These are phyloP conservation scores for Salix suchowensis DNA, from an alignment of 345 rosid species.

Conservation along the genomic window DNA sequence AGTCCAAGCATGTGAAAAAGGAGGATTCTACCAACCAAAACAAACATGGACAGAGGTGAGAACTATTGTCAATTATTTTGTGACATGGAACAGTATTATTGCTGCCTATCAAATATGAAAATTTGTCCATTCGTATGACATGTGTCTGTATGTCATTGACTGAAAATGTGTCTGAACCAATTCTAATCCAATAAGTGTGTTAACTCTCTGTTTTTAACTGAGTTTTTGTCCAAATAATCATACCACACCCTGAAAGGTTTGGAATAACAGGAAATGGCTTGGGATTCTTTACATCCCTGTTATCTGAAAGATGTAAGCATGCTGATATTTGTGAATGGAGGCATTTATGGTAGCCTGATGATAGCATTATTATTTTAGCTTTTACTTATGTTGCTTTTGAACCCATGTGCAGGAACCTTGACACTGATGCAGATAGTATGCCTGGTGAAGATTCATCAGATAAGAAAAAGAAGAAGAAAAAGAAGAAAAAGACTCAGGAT, in stretches of 20 bases:
- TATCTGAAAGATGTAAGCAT: neutral
- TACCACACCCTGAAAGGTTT: neutral
- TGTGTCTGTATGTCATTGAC: neutral
- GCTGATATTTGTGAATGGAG: neutral
- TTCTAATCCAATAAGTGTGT: neutral
- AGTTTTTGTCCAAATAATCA: neutral
- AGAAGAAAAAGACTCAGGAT: conserved; percentile 54
- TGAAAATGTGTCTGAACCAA: neutral
- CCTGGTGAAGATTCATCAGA: conserved; percentile 37
- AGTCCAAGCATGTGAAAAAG: conserved; percentile 32
- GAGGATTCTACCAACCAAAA: conserved; percentile 29
- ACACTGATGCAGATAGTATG: conserved; percentile 20
- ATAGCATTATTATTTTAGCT: neutral
- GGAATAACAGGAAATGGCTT: neutral
- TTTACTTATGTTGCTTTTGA: conserved; percentile 7
- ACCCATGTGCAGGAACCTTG: conserved; percentile 29
- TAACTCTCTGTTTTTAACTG: neutral
- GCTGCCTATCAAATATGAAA: neutral
- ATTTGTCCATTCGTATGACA: neutral
- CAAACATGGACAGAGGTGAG: conserved; percentile 37
- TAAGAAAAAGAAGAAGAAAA: conserved; percentile 64
- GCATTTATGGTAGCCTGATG: conserved; percentile 1
- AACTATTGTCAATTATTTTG: conserved; percentile 3
- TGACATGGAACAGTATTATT: neutral
- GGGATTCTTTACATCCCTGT: neutral